Evolutionary conservation across 306 rosid genomes (phyloP).

Genomic region (Phaseolus lunatus): DNA sequence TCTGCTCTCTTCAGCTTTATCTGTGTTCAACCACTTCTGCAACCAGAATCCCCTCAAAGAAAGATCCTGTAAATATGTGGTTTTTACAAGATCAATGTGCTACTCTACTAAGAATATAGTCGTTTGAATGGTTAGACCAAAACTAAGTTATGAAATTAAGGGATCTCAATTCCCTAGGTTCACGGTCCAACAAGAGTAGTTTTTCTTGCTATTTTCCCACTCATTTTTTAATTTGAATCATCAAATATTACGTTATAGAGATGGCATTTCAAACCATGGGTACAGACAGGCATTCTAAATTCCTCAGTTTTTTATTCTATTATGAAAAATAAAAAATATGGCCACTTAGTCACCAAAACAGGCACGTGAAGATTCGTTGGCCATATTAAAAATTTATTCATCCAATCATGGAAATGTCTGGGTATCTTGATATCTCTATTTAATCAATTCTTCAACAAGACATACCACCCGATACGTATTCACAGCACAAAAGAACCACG

Average conservation of each 20-base stretch:
- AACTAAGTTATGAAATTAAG: slow-evolving; percentile 28
- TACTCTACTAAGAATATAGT: slow-evolving; percentile 7
- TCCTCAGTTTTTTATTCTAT: slow-evolving; percentile 19
- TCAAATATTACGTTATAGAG: not conserved
- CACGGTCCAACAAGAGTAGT: slow-evolving; percentile 24
- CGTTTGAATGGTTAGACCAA: slow-evolving; percentile 14
- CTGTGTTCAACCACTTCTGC: slow-evolving; percentile 78
- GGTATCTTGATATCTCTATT: slow-evolving; percentile 34
- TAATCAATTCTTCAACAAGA: not conserved
- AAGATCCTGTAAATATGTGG: slow-evolving; percentile 67
- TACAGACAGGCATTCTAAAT: not conserved
- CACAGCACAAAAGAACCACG: slow-evolving; percentile 4
- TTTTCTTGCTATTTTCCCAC: not conserved
- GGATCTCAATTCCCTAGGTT: not conserved
- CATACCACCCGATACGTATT: slow-evolving; percentile 4
- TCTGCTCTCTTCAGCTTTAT: slow-evolving; percentile 74
- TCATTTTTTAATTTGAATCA: slow-evolving; percentile 15
- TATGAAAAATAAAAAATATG: not conserved
- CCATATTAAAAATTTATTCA: slow-evolving; percentile 25
- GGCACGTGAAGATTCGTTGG: not conserved
- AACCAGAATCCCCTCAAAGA: slow-evolving; percentile 95
- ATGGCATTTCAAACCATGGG: slow-evolving; percentile 18
- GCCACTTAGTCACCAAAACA: slow-evolving; percentile 13
- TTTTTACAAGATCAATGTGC: slow-evolving; percentile 3
- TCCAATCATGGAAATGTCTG: slow-evolving; percentile 26